Evolutionary conservation across 2,329 filamentous ascomycete species (phyloP).

Genomic region (Aciculosporium take): DNA sequence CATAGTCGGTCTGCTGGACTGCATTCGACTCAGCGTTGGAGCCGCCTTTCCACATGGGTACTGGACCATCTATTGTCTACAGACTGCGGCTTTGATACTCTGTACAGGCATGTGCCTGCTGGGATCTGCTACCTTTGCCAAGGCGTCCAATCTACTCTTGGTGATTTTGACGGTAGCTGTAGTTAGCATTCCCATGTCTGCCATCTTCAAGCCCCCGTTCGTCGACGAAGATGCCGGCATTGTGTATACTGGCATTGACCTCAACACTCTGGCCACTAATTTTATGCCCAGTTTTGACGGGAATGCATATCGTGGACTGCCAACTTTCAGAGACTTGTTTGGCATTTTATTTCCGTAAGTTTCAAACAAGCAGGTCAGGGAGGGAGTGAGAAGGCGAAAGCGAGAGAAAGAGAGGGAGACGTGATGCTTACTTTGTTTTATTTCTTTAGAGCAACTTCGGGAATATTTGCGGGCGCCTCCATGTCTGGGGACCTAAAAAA

Average conservation of each 20-base stretch:
- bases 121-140: conserved; percentile 66
- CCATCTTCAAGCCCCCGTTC: conserved; percentile 54
- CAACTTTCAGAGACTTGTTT: conserved; percentile 69
- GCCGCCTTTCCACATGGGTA: conserved; percentile 52
- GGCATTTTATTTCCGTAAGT: conserved; percentile 63
- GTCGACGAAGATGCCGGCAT: conserved; percentile 45
- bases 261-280: conserved; percentile 59
- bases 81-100: conserved; percentile 53
- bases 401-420: conserved; percentile 8
- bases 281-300: conserved; percentile 55
- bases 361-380: background rate
- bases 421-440: conserved; percentile 9
- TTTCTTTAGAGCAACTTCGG: conserved; percentile 30
- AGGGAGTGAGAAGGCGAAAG: too few relatives aligned
- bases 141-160: conserved; percentile 64
- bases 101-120: conserved; percentile 67
- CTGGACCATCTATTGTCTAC: conserved; percentile 65
- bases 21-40: conserved; percentile 62
- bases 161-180: conserved; percentile 58
- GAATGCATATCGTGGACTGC: conserved; percentile 45
- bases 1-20: conserved; percentile 73
- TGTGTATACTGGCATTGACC: conserved; percentile 63
- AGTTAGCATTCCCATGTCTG: conserved; percentile 71
- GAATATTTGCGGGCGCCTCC: conserved; percentile 59
- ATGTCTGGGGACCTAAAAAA: conserved; percentile 81